Evolutionary conservation across 164 flowering plant genomes (phyloP).

Genomic region (Aristolochia californica): DNA sequence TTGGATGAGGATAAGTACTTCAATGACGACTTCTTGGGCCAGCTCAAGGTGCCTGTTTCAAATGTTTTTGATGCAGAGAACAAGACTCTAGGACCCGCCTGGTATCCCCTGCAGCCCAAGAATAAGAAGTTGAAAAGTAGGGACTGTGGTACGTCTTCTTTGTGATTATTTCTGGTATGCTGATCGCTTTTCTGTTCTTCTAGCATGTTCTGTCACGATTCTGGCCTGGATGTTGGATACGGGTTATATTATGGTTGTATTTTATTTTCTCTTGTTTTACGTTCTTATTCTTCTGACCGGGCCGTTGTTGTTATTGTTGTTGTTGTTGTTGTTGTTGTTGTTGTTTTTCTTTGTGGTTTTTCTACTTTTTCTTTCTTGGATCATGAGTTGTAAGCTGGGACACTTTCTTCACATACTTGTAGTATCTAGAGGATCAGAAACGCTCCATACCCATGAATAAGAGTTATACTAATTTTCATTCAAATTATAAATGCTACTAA

Average conservation of each 20-base stretch:
- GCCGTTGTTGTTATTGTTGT: background rate
- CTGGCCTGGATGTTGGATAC: too few species aligned
- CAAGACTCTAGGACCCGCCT: conserved; percentile 56
- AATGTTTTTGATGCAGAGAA: conserved; percentile 57
- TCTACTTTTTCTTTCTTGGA: too few species aligned
- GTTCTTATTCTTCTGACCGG: background rate
- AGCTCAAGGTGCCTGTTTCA: conserved; percentile 45
- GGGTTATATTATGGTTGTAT: too few species aligned
- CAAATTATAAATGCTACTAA: too few species aligned
- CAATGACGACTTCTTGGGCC: conserved; percentile 78
- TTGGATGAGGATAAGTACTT: conserved; percentile 86
- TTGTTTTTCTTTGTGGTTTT: too few species aligned
- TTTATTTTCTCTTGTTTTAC: too few species aligned
- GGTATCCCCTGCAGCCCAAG: conserved; percentile 71
- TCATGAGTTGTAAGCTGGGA: too few species aligned
- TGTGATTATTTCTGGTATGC: background rate
- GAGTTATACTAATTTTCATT: too few species aligned
- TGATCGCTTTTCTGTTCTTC: background rate
- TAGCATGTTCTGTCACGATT: background rate
- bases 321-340: too few species aligned
- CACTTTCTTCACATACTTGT: too few species aligned
- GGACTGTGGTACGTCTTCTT: conserved; percentile 53
- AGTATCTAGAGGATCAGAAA: too few species aligned
- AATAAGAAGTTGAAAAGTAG: conserved; percentile 60
- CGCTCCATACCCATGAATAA: too few species aligned